Percentiles rank a stretch among this genome's conserved stretches.
Evolutionary conservation across 129 eudicot genomes (phyloP).

Genomic region (Centrapalus pauciflorus): DNA sequence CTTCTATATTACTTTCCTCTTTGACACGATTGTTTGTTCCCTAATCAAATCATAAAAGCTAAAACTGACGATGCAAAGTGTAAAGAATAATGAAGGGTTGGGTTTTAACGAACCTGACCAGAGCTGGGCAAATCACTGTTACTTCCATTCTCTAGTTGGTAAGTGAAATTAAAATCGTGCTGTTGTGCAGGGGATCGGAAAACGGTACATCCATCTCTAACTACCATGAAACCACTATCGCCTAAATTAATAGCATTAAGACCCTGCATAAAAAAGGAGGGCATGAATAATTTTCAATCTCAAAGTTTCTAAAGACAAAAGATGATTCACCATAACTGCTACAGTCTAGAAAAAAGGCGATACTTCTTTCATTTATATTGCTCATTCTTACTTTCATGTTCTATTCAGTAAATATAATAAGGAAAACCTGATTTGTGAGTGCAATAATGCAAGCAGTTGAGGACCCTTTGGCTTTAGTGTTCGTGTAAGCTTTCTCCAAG

Average conservation of each 20-base stretch:
- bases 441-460: slow-evolving; percentile 94
- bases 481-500: slow-evolving; percentile 81
- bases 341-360: background rate
- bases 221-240: slow-evolving; percentile 92
- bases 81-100: background rate
- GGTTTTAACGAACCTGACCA: slow-evolving; percentile 57
- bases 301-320: background rate
- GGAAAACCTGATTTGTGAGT: slow-evolving; percentile 71
- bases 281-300: background rate
- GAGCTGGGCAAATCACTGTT: slow-evolving; percentile 85
- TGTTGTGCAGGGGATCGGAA: slow-evolving; percentile 89
- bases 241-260: slow-evolving; percentile 86
- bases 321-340: background rate
- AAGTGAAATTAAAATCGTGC: slow-evolving; percentile 88
- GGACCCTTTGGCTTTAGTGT: slow-evolving; percentile 80
- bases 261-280: slow-evolving; percentile 52
- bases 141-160: slow-evolving; percentile 77
- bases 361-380: no score
- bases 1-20: background rate
- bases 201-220: slow-evolving; percentile 85
- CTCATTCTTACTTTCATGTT: background rate
- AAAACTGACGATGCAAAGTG: background rate
- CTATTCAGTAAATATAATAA: background rate
- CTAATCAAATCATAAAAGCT: slow-evolving; percentile 1
- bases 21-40: background rate